phyloP scores from a whole-genome alignment of 129 eudicot genomes.

The Oenanthe sinensis region DNA sequence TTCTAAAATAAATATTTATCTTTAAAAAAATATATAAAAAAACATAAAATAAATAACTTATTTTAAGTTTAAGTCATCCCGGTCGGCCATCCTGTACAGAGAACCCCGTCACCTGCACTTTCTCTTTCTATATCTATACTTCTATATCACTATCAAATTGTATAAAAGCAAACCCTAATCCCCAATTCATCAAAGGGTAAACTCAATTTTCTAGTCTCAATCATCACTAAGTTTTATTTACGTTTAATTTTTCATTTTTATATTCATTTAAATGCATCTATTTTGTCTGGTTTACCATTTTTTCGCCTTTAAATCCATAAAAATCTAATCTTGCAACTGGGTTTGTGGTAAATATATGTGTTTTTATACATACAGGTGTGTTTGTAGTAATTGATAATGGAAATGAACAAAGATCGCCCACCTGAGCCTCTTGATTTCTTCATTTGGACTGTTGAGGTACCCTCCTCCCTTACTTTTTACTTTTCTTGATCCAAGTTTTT shows the following conservation, averaged over 20 bases:
- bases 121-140: background rate
- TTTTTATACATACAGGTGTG: background rate
- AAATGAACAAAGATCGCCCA: constrained; percentile 77
- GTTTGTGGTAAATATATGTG: background rate
- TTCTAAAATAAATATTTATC: too few relatives aligned
- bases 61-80: too few relatives aligned
- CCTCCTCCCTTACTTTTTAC: background rate
- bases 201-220: background rate
- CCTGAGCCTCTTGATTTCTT: constrained; percentile 98
- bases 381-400: constrained; percentile 24
- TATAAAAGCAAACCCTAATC: background rate
- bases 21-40: too few relatives aligned
- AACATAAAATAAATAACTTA: too few relatives aligned
- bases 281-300: background rate
- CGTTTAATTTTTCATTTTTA: background rate
- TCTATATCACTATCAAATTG: constrained; percentile 2
- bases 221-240: background rate
- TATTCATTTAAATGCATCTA: background rate
- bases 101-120: background rate
- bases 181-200: background rate
- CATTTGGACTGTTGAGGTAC: constrained; percentile 92
- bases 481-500: background rate
- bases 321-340: background rate
- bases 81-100: background rate
- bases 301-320: background rate